Evolutionary conservation across 2,329 filamentous ascomycete genomes (phyloP).

Genomic region (Furcasterigmium sp.): DNA sequence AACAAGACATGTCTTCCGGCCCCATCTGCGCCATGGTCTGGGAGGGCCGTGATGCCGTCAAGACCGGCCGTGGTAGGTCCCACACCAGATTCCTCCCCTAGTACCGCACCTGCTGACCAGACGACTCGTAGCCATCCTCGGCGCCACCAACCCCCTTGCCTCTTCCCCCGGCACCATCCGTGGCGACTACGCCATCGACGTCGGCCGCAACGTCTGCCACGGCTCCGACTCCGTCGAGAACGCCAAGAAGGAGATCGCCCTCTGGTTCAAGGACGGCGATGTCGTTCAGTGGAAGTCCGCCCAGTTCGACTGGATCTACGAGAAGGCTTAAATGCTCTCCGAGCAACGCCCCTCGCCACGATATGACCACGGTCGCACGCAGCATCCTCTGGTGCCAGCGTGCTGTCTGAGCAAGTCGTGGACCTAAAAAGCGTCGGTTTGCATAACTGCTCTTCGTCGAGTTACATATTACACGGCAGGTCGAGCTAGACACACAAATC

Average conservation of each 20-base stretch:
- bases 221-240: slow-evolving; percentile 98
- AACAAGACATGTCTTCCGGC: slow-evolving; percentile 87
- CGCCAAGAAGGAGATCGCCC: slow-evolving; percentile 98
- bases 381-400: no score
- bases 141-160: slow-evolving; percentile 96
- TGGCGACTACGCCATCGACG: slow-evolving; percentile 77
- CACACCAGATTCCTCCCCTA: background rate
- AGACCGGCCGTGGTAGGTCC: slow-evolving; percentile 83
- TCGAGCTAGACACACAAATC: slow-evolving; percentile 4
- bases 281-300: slow-evolving; percentile 78
- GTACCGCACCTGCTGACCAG: slow-evolving; percentile 3
- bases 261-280: slow-evolving; percentile 95
- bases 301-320: slow-evolving; percentile 93
- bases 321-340: slow-evolving; percentile 58
- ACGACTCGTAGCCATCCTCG: slow-evolving; percentile 65
- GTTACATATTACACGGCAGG: background rate
- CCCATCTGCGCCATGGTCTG: slow-evolving; percentile 99
- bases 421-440: no score
- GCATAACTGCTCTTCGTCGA: no score
- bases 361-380: no score
- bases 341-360: no score
- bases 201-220: slow-evolving; percentile 98
- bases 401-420: no score
- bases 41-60: slow-evolving; percentile 98
- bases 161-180: slow-evolving; percentile 97